These are phyloP conservation scores for Athelia psychrophila DNA, from an alignment of 1,284 basidiomycete genomes.

Conservation along the genomic window DNA sequence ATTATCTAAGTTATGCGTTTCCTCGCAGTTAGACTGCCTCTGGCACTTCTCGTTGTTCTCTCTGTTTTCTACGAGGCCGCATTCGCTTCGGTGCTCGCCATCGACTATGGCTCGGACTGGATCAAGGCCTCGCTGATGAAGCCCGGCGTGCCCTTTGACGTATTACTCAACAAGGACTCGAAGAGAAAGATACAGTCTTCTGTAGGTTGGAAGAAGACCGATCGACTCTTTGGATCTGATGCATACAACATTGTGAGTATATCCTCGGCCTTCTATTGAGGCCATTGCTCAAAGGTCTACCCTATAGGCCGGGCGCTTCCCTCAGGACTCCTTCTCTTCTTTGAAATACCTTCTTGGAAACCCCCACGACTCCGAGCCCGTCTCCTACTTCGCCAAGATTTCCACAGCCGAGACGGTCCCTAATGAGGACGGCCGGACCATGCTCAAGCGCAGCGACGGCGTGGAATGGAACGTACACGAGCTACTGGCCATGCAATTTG, in stretches of 20 bases:
- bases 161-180: conserved; percentile 93
- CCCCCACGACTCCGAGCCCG: conserved; percentile 59
- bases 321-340: conserved; percentile 83
- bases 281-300: no score
- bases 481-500: conserved; percentile 91
- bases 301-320: conserved; percentile 83
- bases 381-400: conserved; percentile 66
- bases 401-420: conserved; percentile 57
- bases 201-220: conserved; percentile 85
- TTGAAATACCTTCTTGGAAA: conserved; percentile 87
- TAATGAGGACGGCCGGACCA: conserved; percentile 61
- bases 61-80: conserved; percentile 13
- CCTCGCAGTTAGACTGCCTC: not conserved
- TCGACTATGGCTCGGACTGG: conserved; percentile 96
- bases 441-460: conserved; percentile 54
- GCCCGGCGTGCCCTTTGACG: conserved; percentile 94
- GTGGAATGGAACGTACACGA: conserved; percentile 85
- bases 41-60: not conserved
- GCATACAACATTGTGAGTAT: conserved; percentile 84
- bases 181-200: conserved; percentile 93
- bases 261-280: no score
- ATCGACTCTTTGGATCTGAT: conserved; percentile 87
- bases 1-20: not conserved
- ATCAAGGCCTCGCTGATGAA: conserved; percentile 97
- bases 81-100: conserved; percentile 75